Evolutionary conservation across 352 stramenopile species (phyloP), one percentile per base, ranked within the genome.

Genomic region (Phytophthora litchii): DNA sequence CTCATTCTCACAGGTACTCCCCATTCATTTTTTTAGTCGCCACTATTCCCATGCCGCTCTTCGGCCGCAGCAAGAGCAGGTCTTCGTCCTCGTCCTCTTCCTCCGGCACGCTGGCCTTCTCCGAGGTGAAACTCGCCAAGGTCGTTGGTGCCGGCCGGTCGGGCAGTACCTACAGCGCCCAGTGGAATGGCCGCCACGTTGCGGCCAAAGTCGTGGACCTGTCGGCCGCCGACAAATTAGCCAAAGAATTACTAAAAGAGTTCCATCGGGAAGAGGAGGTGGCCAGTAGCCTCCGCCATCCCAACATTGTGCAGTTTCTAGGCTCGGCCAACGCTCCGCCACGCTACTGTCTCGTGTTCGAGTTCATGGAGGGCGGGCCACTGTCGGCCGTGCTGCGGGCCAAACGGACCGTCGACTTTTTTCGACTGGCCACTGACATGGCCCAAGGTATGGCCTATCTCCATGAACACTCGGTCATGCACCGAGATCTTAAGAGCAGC

Each of bases 401-500:
- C 59, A 59, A 50, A 13, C 14, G 64, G 61, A 8, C 46, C 58
- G 0, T 88, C 20, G 74, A 88, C 45, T 86, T 86, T 38, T 88
- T 88, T 53, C 67, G 68, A 6, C 56, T 88, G 21, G 76, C 73
- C n/a, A 72, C 46, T 0, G 78, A 88, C 36, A 82, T 88, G 52
- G 78, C 73, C 13, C 71, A 67, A 35, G 86, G 87, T 9, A 89
- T 98, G 86, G 80, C 82, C 23, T 97, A 98, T 62, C 81, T 93
- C 54, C 90, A 98, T 55, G 64, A 90, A 46, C 76, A 82, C 60
- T 93, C 88, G 21, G 80, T 97, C 14, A 81, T 98, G 60, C 92
- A 98, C 64, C 83, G 92, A 46, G 92, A 98, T 72, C 77, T 98
- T 25, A 97, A 97, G 71, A 92, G 90, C 31, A 92, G 92, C 43